These are phyloP conservation scores for Cutaneotrichosporon sp. DNA, from an alignment of 1,284 basidiomycete genomes.

Conservation along the genomic window DNA sequence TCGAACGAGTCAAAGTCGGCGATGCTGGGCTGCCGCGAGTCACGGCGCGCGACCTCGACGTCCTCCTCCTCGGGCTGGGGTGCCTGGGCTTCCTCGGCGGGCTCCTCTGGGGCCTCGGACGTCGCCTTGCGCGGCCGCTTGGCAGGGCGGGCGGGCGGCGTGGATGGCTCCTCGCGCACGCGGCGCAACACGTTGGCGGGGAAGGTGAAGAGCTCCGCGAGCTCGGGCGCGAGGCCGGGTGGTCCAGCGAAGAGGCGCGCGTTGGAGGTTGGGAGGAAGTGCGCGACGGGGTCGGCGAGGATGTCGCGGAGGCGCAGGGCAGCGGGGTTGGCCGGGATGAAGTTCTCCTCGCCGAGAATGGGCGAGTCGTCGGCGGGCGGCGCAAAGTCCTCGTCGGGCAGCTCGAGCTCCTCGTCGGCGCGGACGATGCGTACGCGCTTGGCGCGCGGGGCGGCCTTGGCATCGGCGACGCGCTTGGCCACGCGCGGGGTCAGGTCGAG, in stretches of 20 bases:
- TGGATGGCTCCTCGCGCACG: constrained; percentile 42
- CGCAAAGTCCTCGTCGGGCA: constrained; percentile 68
- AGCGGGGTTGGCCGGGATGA: constrained; percentile 76
- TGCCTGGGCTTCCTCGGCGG: constrained; percentile 17
- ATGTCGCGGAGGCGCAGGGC: constrained; percentile 81
- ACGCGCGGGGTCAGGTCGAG: constrained; percentile 59
- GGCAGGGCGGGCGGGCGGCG: constrained; percentile 14
- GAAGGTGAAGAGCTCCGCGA: constrained; percentile 78
- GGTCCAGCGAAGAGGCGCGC: constrained; percentile 76
- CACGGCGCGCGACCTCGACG: constrained; percentile 65
- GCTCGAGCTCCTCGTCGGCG: constrained; percentile 73
- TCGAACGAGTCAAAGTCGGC: constrained; percentile 22
- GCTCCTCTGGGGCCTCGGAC: neutral
- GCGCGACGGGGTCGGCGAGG: constrained; percentile 75
- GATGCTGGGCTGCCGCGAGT: constrained; percentile 23
- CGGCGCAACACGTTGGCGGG: constrained; percentile 60
- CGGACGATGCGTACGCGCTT: constrained; percentile 63
- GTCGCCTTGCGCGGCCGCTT: constrained; percentile 13
- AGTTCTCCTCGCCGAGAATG: constrained; percentile 75
- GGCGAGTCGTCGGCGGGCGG: constrained; percentile 65
- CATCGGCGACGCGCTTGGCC: constrained; percentile 52
- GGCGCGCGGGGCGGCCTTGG: constrained; percentile 34
- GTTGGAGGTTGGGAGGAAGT: constrained; percentile 77
- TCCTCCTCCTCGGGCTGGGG: constrained; percentile 56
- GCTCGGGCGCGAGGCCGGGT: constrained; percentile 66